Evolutionary conservation across 2,329 filamentous ascomycete species (phyloP).

Genomic region (Pseudocercospora pini-densiflorae): DNA sequence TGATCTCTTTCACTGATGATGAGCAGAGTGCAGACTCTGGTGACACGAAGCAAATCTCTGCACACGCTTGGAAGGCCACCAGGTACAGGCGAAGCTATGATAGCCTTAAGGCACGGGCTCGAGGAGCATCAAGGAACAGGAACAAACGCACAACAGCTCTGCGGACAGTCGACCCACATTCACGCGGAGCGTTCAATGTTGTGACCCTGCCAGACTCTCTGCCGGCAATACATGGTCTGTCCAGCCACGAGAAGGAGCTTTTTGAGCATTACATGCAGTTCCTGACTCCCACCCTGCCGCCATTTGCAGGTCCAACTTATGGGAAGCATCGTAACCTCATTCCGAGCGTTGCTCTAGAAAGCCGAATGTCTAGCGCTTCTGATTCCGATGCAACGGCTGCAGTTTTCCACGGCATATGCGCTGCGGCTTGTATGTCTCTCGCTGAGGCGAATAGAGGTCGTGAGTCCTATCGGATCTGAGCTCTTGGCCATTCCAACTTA

Average conservation of each 20-base stretch:
- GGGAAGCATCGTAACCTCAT: not conserved
- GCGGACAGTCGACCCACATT: too few relatives aligned
- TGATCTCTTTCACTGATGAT: not conserved
- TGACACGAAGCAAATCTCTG: too few relatives aligned
- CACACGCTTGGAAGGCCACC: too few relatives aligned
- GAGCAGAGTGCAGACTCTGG: not conserved
- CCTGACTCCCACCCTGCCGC: not conserved
- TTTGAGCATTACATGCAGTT: not conserved
- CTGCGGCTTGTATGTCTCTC: not conserved
- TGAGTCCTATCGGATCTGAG: not conserved
- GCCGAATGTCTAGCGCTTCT: not conserved
- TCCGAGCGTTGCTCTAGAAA: not conserved
- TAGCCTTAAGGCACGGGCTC: too few relatives aligned
- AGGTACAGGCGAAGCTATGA: too few relatives aligned
- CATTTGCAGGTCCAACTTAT: not conserved
- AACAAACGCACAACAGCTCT: not conserved
- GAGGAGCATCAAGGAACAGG: too few relatives aligned
- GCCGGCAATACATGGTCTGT: not conserved
- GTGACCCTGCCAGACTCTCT: not conserved
- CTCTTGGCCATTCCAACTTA: not conserved
- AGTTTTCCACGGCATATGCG: not conserved
- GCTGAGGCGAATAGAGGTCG: not conserved
- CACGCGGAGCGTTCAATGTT: too few relatives aligned
- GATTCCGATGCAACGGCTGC: not conserved
- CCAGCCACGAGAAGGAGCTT: not conserved